A percentile compares a stretch with the other conserved stretches of the same genome.
Conservation (phyloP, 352 stramenopile species). For the Pythium grandisporangium region DNA sequence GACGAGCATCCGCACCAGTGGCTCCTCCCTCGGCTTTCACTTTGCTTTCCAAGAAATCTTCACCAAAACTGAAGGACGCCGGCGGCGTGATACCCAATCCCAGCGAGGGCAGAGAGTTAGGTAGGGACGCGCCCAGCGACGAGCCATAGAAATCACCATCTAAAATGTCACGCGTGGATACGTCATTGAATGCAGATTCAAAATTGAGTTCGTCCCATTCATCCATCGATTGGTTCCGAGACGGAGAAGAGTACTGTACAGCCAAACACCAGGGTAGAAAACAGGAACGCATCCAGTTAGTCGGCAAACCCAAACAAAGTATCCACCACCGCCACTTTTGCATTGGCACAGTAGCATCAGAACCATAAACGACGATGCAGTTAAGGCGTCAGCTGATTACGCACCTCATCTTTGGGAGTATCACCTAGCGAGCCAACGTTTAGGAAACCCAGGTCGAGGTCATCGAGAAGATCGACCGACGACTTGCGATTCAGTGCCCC, state of each 20-base stretch:
- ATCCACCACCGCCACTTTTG: too few species aligned
- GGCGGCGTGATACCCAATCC: conserved; percentile 77
- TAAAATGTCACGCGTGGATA: conserved; percentile 66
- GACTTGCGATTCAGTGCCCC: conserved; percentile 77
- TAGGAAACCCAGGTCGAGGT: conserved; percentile 82
- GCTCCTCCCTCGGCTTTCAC: conserved; percentile 36
- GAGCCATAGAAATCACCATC: conserved; percentile 77
- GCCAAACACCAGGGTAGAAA: neutral
- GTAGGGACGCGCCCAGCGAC: conserved; percentile 73
- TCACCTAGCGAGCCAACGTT: conserved; percentile 80
- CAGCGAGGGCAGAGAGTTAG: conserved; percentile 84
- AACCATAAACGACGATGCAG: too few species aligned
- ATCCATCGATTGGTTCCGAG: conserved; percentile 67
- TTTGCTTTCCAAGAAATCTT: conserved; percentile 79
- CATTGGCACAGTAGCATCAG: too few species aligned
- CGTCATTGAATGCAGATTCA: conserved; percentile 70
- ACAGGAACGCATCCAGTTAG: neutral
- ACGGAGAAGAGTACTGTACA: conserved; percentile 34
- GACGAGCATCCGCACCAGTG: conserved; percentile 13
- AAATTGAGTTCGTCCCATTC: conserved; percentile 86
- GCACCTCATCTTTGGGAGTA: conserved; percentile 74
- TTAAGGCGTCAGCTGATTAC: too few species aligned
- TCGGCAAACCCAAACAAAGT: neutral
- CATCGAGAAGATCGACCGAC: conserved; percentile 78
- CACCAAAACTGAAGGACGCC: conserved; percentile 74